Percentiles rank a stretch among this genome's conserved stretches.
Conservation (phyloP, 768 basidiomycete genomes). For the Leccinum incarnatum region DNA sequence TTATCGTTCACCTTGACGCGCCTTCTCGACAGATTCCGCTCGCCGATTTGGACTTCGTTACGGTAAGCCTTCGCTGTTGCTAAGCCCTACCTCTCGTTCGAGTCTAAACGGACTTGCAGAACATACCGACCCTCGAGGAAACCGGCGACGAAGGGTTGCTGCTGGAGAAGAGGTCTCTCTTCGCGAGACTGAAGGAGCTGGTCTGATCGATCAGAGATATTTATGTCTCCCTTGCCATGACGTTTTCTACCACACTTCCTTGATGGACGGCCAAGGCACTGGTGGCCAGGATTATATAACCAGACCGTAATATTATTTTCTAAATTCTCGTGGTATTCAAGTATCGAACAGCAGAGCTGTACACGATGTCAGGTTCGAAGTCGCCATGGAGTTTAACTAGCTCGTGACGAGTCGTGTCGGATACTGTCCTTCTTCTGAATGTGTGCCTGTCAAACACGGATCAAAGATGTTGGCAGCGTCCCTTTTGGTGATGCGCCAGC, state of each 20-base stretch:
- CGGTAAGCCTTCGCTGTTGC: constrained; percentile 37
- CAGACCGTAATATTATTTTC: background rate
- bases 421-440: background rate
- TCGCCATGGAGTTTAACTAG: background rate
- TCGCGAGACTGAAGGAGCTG: background rate
- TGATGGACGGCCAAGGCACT: background rate
- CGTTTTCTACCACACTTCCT: background rate
- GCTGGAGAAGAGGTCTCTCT: constrained; percentile 8
- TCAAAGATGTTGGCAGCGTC: background rate
- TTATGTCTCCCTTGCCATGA: background rate
- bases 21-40: constrained; percentile 13
- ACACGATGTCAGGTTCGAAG: background rate
- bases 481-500: background rate
- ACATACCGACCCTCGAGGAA: constrained; percentile 68
- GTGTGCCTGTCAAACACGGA: background rate
- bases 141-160: constrained; percentile 44
- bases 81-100: background rate
- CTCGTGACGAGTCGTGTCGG: background rate
- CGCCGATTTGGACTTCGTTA: constrained; percentile 70
- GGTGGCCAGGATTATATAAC: background rate
- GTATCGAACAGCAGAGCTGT: background rate
- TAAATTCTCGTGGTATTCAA: background rate
- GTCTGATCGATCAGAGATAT: constrained; percentile 5
- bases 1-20: background rate
- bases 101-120: constrained; percentile 33